Percentiles rank a stretch among this genome's conserved stretches.
phyloP scores from a whole-genome alignment of 2,329 filamentous ascomycete genomes.

The Byssochlamys sp. region DNA sequence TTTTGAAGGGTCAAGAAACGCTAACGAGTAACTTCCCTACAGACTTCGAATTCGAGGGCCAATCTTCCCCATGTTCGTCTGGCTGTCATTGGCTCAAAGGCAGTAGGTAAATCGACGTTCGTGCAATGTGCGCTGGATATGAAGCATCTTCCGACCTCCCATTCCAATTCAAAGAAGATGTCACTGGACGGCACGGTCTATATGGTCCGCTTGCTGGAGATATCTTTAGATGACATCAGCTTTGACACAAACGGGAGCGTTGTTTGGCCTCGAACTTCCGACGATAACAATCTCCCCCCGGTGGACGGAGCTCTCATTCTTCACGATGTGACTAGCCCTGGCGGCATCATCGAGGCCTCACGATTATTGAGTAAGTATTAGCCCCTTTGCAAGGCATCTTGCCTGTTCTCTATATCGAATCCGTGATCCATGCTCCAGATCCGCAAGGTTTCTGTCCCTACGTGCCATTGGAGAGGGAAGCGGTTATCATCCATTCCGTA shows the following conservation, averaged over 20 bases:
- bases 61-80: conserved; percentile 48
- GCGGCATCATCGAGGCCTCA: conserved; percentile 64
- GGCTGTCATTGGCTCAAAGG: conserved; percentile 45
- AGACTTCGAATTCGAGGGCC: conserved; percentile 16
- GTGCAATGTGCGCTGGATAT: conserved; percentile 49
- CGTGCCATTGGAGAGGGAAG: neutral
- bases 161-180: conserved; percentile 44
- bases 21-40: conserved; percentile 2
- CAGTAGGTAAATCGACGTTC: conserved; percentile 52
- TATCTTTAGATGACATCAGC: conserved; percentile 44
- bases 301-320: conserved; percentile 77
- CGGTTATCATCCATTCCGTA: neutral
- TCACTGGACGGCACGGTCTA: conserved; percentile 47
- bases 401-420: conserved; percentile 4
- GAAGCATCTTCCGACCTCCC: conserved; percentile 32
- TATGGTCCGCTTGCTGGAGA: conserved; percentile 49
- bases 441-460: neutral
- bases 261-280: conserved; percentile 43
- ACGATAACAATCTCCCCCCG: conserved; percentile 61
- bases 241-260: conserved; percentile 39
- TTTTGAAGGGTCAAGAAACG: neutral
- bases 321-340: conserved; percentile 74
- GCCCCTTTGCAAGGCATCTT: conserved; percentile 2
- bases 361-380: conserved; percentile 64
- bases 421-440: neutral